Evolutionary conservation across 306 rosid species (phyloP), one percentile per base, ranked within the genome.

Genomic region (Pyrus pyrifolia): DNA sequence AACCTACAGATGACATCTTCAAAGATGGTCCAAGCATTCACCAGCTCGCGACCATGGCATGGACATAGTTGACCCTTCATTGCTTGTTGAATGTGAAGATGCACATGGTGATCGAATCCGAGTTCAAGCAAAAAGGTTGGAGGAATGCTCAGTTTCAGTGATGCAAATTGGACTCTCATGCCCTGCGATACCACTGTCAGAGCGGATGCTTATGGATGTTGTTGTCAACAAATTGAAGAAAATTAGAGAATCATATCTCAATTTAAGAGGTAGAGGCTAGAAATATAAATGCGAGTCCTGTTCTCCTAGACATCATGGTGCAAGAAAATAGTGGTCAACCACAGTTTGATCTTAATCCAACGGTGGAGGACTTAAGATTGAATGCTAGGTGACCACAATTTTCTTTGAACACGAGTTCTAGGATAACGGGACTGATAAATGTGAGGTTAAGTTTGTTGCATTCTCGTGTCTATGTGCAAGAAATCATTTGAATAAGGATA

Each of bases 31-130:
- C 2, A 3, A 49, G 21, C 55, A 49, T 14, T 49, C 8, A 1
- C 21, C 55, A 49, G 8, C 15, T 49, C 3, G 5, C 3, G 1
- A 6, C 21, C 55, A 15, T 49, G 55, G 55, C 21, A 15, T 49
- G 3, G 55, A 49, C 55, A 4, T 49, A 5, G 55, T 49, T 49
- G 55, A 49, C 8, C 55, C 55, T 4, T 49, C 18, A 2, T 17
- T 49, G 55, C 3, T 49, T 0, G 1, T 15, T 6, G 1, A 49
- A 49, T 49, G 55, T 49, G 55, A 2, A 15, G 55, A 15, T 14
- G 55, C 1, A 15, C 1, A 49, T 49, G 55, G 21, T 2, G 15
- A 8, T 21, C 55, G 0, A 49, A 0, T 0, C 31, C 31, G 0
- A 30, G 5, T 15, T 49, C 1, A 49, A 0, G 21, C 21, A 49